Conservation (phyloP, 345 rosid species). For the Lepidium africanum region DNA sequence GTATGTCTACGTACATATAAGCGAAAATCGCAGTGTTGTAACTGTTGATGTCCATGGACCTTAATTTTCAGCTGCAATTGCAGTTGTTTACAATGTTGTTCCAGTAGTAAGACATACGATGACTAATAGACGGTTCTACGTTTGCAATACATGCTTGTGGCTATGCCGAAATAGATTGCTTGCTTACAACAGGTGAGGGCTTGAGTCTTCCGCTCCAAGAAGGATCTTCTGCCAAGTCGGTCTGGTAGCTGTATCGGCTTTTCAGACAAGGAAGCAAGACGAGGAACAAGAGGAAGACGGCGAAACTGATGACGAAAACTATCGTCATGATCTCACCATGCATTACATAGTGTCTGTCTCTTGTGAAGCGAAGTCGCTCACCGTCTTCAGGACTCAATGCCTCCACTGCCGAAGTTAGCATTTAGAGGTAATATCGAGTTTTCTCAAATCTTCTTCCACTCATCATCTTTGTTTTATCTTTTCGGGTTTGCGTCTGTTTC, state of each 20-base stretch:
- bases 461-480: neutral
- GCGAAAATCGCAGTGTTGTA: neutral
- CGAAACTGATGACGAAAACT: slow-evolving; percentile 27
- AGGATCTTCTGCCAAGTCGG: slow-evolving; percentile 14
- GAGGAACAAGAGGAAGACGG: slow-evolving; percentile 32
- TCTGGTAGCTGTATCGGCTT: slow-evolving; percentile 18
- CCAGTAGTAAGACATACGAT: slow-evolving; percentile 4
- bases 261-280: slow-evolving; percentile 37
- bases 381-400: slow-evolving; percentile 27
- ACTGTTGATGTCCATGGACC: neutral
- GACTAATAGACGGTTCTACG: neutral
- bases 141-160: neutral
- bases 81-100: slow-evolving; percentile 10
- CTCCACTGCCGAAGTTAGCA: slow-evolving; percentile 12
- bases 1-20: neutral
- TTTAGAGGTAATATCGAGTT: slow-evolving; percentile 1
- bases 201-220: slow-evolving; percentile 4
- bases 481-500: neutral
- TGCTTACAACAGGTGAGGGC: slow-evolving; percentile 7
- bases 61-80: slow-evolving; percentile 9
- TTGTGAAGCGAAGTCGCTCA: slow-evolving; percentile 15
- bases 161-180: neutral
- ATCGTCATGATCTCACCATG: slow-evolving; percentile 42
- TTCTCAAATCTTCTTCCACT: neutral
- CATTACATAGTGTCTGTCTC: slow-evolving; percentile 34